Percentiles rank a stretch among this genome's conserved stretches.
These are phyloP conservation scores for Diutina pseudorugosa DNA, from an alignment of 1,139 yeast species.

Conservation along the genomic window DNA sequence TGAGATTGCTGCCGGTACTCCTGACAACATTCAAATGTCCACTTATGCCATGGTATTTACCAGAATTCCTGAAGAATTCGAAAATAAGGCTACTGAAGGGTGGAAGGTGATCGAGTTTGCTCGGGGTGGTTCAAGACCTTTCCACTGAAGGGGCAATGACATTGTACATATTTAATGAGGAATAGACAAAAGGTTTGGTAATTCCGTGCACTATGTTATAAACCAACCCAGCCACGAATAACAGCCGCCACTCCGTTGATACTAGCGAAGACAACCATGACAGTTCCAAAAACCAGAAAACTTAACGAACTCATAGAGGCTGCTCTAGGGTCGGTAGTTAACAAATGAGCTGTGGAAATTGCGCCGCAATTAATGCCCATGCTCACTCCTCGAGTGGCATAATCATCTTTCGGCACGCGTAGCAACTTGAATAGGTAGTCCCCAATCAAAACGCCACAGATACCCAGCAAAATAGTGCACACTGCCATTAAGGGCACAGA, in stretches of 20 bases:
- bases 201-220: slow-evolving; percentile 1
- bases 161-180: neutral
- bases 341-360: slow-evolving; percentile 65
- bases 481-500: slow-evolving; percentile 67
- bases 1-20: slow-evolving; percentile 92
- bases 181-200: neutral
- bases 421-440: slow-evolving; percentile 34
- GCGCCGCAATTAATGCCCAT: slow-evolving; percentile 75
- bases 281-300: slow-evolving; percentile 61
- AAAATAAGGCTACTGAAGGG: slow-evolving; percentile 85
- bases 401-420: slow-evolving; percentile 49
- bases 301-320: slow-evolving; percentile 68
- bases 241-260: slow-evolving; percentile 18
- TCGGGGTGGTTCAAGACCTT: slow-evolving; percentile 85
- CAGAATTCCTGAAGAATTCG: slow-evolving; percentile 84
- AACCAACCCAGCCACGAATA: slow-evolving; percentile 8
- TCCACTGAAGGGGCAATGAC: slow-evolving; percentile 36
- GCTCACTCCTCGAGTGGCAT: slow-evolving; percentile 64
- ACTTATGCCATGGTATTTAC: slow-evolving; percentile 95
- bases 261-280: slow-evolving; percentile 60
- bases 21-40: slow-evolving; percentile 83
- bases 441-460: slow-evolving; percentile 62
- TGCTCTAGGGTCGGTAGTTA: slow-evolving; percentile 63
- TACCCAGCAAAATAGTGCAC: slow-evolving; percentile 68
- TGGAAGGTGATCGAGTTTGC: slow-evolving; percentile 96